Evolutionary conservation across 2,329 filamentous ascomycete genomes (phyloP), one percentile per base, ranked within the genome.

Genomic region (Pseudovirgaria hyperparasitica): DNA sequence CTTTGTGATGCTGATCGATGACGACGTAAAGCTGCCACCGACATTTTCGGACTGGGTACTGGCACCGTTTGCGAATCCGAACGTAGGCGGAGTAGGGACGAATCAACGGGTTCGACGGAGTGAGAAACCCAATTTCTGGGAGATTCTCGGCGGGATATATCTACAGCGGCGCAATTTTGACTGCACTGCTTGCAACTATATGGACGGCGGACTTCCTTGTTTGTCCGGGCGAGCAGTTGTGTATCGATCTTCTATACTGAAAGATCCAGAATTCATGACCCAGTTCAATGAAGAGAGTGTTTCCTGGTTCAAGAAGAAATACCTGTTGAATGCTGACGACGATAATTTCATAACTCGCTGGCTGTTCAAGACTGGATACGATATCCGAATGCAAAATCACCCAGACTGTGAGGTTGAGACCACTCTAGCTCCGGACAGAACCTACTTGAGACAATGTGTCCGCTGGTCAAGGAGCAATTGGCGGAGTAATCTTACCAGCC

Each of bases 311-410:
- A 48, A 50, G 17, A 51, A 46, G 37, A 75, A 78, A 43, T 92
- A 79, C 58, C 86, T 86, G 46, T 68, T 96, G 34, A 94, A 94
- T 48, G 85, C 87, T 15, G 87, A 96, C 55, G 87, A 96, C 54
- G 87, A 96, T 65, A 96, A 96, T 59, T 96, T 94, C 59, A 82
- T 96, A 42, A 94, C 87, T 5, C 76, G 87, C 31, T 96, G 87
- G 87, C 70, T 96, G 46, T 86, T 94, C 41, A 81, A 75, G 38
- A 79, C 93, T 59, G 70, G 77, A 40, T 92, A 84, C 82, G 84
- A 92, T 60, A 94, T 86, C 13, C 87, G 82, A 66, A 81, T 94
- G 54, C 87, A 96, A 60, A 93, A 93, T 58, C 78, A 93, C 52
- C 72, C 70, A 25, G 82, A 92, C 49, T 92, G 82, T 44, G 51